Conservation (phyloP, 1,284 basidiomycete genomes). For the Ceratobasidium sp. region DNA sequence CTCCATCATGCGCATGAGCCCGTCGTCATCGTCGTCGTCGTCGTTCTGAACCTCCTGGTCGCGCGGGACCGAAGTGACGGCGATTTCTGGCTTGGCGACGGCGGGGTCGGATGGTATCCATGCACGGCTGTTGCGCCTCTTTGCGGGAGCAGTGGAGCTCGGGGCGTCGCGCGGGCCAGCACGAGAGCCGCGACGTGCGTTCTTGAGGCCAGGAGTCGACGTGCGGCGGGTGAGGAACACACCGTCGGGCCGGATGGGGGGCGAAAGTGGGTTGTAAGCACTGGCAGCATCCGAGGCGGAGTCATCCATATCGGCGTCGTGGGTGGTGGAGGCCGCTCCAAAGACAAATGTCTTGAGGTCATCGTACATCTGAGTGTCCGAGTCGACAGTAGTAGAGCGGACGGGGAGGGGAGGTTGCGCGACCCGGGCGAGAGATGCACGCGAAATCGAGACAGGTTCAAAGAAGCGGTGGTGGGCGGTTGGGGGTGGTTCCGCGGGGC, state of each 20-base stretch:
- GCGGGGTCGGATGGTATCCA: constrained; percentile 42
- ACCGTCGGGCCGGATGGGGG: constrained; percentile 27
- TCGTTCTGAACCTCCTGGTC: constrained; percentile 28
- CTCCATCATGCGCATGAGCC: constrained; percentile 54
- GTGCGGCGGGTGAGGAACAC: constrained; percentile 6
- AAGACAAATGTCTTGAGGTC: constrained; percentile 44
- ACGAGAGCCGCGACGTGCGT: constrained; percentile 1
- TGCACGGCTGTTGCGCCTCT: constrained; percentile 38
- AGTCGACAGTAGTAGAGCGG: constrained; percentile 20
- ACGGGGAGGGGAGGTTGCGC: constrained; percentile 25
- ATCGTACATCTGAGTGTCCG: constrained; percentile 43
- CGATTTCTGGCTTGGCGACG: constrained; percentile 41
- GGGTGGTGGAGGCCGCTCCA: constrained; percentile 35
- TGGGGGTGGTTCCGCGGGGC: constrained; percentile 14
- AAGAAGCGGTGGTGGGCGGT: constrained; percentile 27
- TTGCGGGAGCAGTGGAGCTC: background rate
- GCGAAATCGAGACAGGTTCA: constrained; percentile 17
- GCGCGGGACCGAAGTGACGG: constrained; percentile 32
- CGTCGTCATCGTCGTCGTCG: constrained; percentile 55
- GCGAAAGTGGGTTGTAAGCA: constrained; percentile 39
- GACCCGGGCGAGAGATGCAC: constrained; percentile 34
- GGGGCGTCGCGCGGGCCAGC: constrained; percentile 12
- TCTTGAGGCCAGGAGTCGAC: constrained; percentile 27
- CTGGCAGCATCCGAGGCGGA: constrained; percentile 39
- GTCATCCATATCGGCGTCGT: constrained; percentile 42